Conservation (phyloP, 768 basidiomycete species). For the Auricularia sp. region DNA sequence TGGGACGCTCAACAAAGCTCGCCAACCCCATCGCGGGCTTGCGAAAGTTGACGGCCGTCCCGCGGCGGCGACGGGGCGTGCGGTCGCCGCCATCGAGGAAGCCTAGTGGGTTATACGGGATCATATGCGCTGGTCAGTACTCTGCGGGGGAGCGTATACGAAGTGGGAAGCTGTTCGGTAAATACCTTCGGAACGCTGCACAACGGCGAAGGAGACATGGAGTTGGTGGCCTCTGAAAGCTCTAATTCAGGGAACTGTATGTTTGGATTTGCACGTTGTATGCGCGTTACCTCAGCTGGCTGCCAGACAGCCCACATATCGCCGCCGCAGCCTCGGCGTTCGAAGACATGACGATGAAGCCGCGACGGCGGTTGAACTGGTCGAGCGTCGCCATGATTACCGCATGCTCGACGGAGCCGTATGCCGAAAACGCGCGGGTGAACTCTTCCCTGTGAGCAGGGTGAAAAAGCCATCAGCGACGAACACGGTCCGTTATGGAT, state of each 20-base stretch:
- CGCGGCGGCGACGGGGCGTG: neutral
- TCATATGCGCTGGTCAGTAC: neutral
- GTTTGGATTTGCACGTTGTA: neutral
- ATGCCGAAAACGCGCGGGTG: slow-evolving; percentile 1
- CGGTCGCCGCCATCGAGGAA: slow-evolving; percentile 16
- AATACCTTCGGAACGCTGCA: slow-evolving; percentile 8
- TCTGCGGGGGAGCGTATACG: neutral
- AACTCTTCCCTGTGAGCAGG: slow-evolving; percentile 5
- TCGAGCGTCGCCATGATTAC: slow-evolving; percentile 12
- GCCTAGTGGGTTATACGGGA: neutral
- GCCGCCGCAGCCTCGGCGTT: slow-evolving; percentile 7
- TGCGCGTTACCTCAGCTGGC: neutral
- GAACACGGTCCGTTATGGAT: no score
- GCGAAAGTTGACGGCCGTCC: neutral
- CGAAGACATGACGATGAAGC: slow-evolving; percentile 10
- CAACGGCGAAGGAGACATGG: slow-evolving; percentile 11
- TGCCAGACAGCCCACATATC: slow-evolving; percentile 3
- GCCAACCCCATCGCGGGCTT: neutral
- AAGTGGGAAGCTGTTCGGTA: neutral
- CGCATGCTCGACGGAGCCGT: slow-evolving; percentile 6
- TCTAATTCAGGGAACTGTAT: no score
- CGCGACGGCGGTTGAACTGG: slow-evolving; percentile 10
- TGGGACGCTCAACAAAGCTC: neutral
- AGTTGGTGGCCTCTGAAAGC: slow-evolving; percentile 8
- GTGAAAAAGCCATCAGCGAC: neutral